Conservation (phyloP, 1,284 basidiomycete species). For the Neotropicomus parvogracilis region DNA sequence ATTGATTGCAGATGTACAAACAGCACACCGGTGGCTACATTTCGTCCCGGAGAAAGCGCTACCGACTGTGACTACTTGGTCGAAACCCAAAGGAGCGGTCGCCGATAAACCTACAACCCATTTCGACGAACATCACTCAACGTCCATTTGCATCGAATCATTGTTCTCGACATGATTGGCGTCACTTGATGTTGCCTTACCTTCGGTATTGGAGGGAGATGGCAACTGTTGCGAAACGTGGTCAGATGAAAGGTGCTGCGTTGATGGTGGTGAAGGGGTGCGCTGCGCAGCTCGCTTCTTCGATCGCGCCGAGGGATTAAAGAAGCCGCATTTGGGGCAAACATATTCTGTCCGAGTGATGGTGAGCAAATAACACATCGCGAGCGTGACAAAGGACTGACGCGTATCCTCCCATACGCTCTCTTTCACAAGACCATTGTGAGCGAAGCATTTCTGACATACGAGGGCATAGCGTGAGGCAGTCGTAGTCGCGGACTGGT, state of each 20-base stretch:
- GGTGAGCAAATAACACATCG: conserved; percentile 1
- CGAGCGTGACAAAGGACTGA: conserved; percentile 44
- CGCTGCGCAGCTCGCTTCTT: conserved; percentile 31
- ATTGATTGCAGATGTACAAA: too few relatives aligned
- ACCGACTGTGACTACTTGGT: conserved; percentile 5
- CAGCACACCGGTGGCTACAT: too few relatives aligned
- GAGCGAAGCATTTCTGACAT: conserved; percentile 87
- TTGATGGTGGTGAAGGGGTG: conserved; percentile 28
- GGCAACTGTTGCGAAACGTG: conserved; percentile 8
- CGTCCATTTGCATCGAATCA: conserved; percentile 11
- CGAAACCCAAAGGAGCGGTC: conserved; percentile 6
- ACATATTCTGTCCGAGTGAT: conserved; percentile 53
- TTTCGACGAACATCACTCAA: conserved; percentile 13
- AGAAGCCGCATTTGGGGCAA: conserved; percentile 72
- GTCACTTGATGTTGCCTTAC: neutral
- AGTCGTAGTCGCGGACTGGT: conserved; percentile 41
- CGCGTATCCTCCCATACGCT: conserved; percentile 87
- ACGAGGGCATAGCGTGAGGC: conserved; percentile 87
- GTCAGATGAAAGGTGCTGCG: conserved; percentile 9
- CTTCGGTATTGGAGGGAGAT: neutral
- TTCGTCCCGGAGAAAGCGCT: neutral
- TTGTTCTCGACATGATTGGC: conserved; percentile 2
- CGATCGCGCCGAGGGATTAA: conserved; percentile 58
- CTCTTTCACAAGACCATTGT: conserved; percentile 92
- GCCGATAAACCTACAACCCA: too few relatives aligned